Percentiles rank a stretch among this genome's conserved stretches.
Evolutionary conservation across 202 grass and related monocot species (phyloP).

Genomic region (Panicum hallii): DNA sequence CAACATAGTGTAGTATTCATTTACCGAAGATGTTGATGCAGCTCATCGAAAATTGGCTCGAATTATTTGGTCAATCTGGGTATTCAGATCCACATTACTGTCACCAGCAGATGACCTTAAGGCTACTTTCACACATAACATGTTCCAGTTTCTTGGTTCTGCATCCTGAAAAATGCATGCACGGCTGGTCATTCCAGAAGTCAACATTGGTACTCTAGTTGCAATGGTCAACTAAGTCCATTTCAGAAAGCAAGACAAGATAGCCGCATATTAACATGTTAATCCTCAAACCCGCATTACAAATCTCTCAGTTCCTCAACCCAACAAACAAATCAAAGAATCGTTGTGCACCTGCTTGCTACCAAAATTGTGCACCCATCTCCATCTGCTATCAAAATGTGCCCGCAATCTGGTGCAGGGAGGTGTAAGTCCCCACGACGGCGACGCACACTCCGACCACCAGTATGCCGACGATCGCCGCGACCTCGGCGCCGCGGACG

Average conservation of each 20-base stretch:
- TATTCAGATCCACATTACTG: neutral
- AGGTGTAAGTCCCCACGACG: constrained; percentile 61
- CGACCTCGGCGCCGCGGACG: constrained; percentile 32
- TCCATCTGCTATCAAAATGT: constrained; percentile 18
- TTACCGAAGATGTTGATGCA: neutral
- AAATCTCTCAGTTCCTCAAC: neutral
- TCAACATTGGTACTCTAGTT: neutral
- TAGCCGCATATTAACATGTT: neutral
- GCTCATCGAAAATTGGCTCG: neutral
- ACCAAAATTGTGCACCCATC: neutral
- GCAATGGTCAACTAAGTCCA: neutral
- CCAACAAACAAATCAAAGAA: neutral
- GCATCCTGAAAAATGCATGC: neutral
- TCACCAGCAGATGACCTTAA: too few relatives aligned
- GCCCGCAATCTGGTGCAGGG: constrained; percentile 61
- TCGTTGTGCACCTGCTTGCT: neutral
- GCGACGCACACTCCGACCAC: constrained; percentile 49
- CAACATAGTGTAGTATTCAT: too few relatives aligned
- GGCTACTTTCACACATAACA: too few relatives aligned
- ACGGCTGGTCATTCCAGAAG: neutral
- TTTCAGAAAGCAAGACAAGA: neutral
- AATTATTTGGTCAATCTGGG: neutral
- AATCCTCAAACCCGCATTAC: constrained; percentile 6
- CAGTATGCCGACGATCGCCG: constrained; percentile 53
- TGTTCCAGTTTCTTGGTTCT: neutral